Base-by-base conservation (phyloP, 306 rosid species). In the Elaeagnus macrophylla region DNA sequence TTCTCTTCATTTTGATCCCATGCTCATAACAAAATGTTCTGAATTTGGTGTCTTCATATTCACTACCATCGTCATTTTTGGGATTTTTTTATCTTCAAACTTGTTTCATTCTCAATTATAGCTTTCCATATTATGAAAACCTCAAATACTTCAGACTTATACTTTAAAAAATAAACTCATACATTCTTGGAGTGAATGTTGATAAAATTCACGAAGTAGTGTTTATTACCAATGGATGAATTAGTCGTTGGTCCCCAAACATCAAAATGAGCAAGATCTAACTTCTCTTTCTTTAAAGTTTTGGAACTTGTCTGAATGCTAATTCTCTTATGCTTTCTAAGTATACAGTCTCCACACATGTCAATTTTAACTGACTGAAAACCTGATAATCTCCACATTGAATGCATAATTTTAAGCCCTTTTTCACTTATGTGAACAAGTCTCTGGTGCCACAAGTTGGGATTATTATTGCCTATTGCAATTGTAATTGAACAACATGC, bases 181-280 rank as follows among this genome's bases (percentile, higher is more conserved):
- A 48, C 32, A 17, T 48, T 48, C 19, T 5, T 1, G 7, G 32
- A 48, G 19, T 48, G 19, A n/a, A 7, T 9, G 16, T n/a, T 14
- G 9, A 15, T 48, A 20, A 13, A 13, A 5, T 6, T 15, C 51
- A 16, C 51, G 7, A n/a, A n/a, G n/a, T n/a, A n/a, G n/a, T n/a
- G n/a, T n/a, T n/a, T n/a, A n/a, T n/a, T n/a, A n/a, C n/a, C 51
- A 47, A 47, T 47, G 16, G 51, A 47, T 47, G 16, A 47, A 9
- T 12, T 1, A 4, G 51, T 12, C 16, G 0, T 13, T 47, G 51
- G 20, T 12, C 51, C 51, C 51, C 16, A 47, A 13, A 47, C 20
- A 47, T 47, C 20, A 5, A 8, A 12, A 19, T 47, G 51, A 47
- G 15, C 18, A 6, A 47, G 16, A 16, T 47, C 4, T 12, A 47